These are phyloP conservation scores for Drechslerella coelobrocha DNA, from an alignment of 2,329 filamentous ascomycete genomes.

Conservation along the genomic window DNA sequence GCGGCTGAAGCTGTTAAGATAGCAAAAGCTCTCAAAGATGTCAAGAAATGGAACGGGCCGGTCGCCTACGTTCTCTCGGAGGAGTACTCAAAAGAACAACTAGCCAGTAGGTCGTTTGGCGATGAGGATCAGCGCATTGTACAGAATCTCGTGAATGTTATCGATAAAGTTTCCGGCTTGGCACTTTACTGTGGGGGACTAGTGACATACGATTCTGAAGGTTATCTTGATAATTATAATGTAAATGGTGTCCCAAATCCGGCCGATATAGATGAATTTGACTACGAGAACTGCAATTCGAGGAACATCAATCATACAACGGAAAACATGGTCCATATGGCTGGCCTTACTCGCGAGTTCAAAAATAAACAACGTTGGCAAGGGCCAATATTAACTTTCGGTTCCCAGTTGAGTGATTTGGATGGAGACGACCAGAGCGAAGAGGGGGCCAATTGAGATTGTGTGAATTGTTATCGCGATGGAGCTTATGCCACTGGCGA, in stretches of 20 bases:
- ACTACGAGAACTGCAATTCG: conserved; percentile 4
- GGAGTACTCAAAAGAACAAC: neutral
- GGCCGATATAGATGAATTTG: neutral
- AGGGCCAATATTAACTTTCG: conserved; percentile 16
- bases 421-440: neutral
- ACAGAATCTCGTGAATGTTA: conserved; percentile 8
- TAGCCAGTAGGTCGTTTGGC: neutral
- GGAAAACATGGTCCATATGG: conserved; percentile 9
- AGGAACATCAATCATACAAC: neutral
- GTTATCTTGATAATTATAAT: neutral
- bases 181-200: conserved; percentile 17
- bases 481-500: neutral
- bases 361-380: neutral
- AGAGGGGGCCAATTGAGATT: too few relatives aligned
- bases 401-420: conserved; percentile 1
- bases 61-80: conserved; percentile 7
- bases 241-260: neutral
- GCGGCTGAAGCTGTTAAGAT: neutral
- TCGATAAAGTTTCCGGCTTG: conserved; percentile 4
- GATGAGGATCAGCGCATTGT: neutral
- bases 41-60: conserved; percentile 3
- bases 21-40: neutral
- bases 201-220: neutral
- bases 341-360: conserved; percentile 1
- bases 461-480: too few relatives aligned